A percentile compares a stretch with the other conserved stretches of the same genome.
Evolutionary conservation across 441 rosid species (phyloP).

Genomic region (Adansonia gregorii): DNA sequence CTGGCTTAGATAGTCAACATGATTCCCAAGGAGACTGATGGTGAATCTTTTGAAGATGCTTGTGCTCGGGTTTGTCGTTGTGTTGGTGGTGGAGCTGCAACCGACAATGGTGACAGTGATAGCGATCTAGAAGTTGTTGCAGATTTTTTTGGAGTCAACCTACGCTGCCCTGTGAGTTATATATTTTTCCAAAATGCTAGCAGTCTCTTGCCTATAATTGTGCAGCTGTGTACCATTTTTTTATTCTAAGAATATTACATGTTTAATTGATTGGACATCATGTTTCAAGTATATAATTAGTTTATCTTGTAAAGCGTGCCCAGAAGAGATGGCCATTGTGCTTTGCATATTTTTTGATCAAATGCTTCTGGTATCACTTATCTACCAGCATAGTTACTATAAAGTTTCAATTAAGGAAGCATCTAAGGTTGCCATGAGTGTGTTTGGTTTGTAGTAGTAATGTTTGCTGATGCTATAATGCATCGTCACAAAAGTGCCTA

Average conservation of each 20-base stretch:
- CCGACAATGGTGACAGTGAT: conserved; percentile 89
- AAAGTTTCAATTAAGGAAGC: not conserved
- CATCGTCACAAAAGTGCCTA: not conserved
- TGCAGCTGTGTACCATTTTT: not conserved
- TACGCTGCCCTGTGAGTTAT: conserved; percentile 84
- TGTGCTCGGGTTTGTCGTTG: conserved; percentile 89
- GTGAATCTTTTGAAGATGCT: conserved; percentile 84
- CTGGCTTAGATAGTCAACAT: conserved; percentile 63
- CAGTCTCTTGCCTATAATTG: not conserved
- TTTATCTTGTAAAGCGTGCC: not conserved
- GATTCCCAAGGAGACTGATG: conserved; percentile 88
- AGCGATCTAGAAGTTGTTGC: conserved; percentile 99
- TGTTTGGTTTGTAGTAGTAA: not conserved
- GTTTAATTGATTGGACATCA: not conserved
- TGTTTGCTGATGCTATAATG: not conserved
- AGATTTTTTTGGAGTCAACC: conserved; percentile 72
- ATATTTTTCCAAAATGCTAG: not conserved
- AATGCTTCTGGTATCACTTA: not conserved
- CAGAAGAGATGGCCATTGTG: not conserved
- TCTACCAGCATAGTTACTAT: not conserved
- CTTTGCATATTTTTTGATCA: not conserved
- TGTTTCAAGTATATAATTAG: conserved; percentile 8
- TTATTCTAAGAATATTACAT: not conserved
- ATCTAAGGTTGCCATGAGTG: not conserved
- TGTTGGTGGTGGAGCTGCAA: conserved; percentile 80